Base-by-base conservation (phyloP, 805 yeast genomes). In the Ogataea degrootiae region DNA sequence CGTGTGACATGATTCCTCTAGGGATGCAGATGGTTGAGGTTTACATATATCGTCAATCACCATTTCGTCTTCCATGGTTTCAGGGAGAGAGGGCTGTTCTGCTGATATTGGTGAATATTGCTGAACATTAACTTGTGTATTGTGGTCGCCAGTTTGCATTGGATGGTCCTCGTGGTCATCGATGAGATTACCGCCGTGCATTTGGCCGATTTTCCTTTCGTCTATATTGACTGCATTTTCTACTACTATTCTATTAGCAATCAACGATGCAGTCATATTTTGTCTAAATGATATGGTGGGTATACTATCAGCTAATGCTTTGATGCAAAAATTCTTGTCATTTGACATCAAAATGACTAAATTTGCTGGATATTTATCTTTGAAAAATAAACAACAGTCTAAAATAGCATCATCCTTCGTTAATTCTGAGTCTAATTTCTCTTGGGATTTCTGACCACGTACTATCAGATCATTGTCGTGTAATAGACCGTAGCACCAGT, bases 241-340 rank as follows among this genome's bases (percentile, higher is more conserved):
- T 21, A 54, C 46, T 15, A 66, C 57, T 1, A 77, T 65, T 15
- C 63, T 71, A 19, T 66, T 57, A 0, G 75, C 75, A 16, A 80
- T 76, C 26, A 71, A 45, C 14, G 60, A 54, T 0, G 78, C 75
- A 9, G 67, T 68, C 80, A 80, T 75, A 9, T 59, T 67, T 9
- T 61, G 51, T n/a, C 74, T 59, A 50, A 59, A 77, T 15, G 80
- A 75, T 0, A 89, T 82, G 0, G 96, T 88, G 39, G 81, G 64
- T 0, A 86, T 61, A 2, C 72, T 82, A 57, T 87, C 82, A 2
- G 83, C 65, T 40, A 89, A 65, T 0, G 96, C 95, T 62, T 85
- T 86, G 52, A 79, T 63, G 62, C 97, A 88, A 8, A 91, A 70
- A 60, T 90, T 91, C 55, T 82, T 85, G 62, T 91, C 97, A 61